These are phyloP conservation scores for Vachellia collinsii DNA, from an alignment of 306 rosid genomes.

Conservation along the genomic window DNA sequence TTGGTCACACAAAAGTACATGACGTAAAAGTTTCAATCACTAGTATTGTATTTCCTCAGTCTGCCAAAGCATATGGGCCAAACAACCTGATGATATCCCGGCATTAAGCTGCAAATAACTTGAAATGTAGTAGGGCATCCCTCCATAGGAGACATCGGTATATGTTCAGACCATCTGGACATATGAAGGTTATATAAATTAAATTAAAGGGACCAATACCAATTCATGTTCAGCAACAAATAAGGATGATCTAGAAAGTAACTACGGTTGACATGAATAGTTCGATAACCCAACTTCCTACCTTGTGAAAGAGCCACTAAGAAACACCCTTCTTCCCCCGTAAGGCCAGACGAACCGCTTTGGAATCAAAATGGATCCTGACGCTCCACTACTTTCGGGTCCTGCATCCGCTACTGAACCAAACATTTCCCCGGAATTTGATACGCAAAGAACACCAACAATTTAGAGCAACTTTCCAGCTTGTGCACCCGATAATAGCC, in stretches of 20 bases:
- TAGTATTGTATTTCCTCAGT: constrained; percentile 29
- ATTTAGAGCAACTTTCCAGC: constrained; percentile 29
- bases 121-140: constrained; percentile 79
- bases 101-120: constrained; percentile 74
- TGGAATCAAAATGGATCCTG: constrained; percentile 62
- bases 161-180: constrained; percentile 68
- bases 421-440: constrained; percentile 61
- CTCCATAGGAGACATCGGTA: constrained; percentile 79
- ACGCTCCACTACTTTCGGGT: constrained; percentile 48
- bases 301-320: constrained; percentile 79
- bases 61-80: constrained; percentile 29
- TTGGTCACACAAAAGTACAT: constrained; percentile 6
- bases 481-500: constrained; percentile 15
- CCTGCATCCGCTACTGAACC: constrained; percentile 55
- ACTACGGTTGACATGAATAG: not conserved
- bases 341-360: constrained; percentile 72
- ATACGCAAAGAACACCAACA: constrained; percentile 8
- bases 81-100: constrained; percentile 85
- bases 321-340: constrained; percentile 77
- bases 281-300: constrained; percentile 17
- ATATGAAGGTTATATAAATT: constrained; percentile 35
- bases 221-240: constrained; percentile 22
- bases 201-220: constrained; percentile 31
- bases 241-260: constrained; percentile 14
- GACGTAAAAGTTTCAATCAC: constrained; percentile 21